Percentiles rank a stretch among this genome's conserved stretches.
phyloP scores from a whole-genome alignment of 805 yeast species.

The Soucietia sequanensis region DNA sequence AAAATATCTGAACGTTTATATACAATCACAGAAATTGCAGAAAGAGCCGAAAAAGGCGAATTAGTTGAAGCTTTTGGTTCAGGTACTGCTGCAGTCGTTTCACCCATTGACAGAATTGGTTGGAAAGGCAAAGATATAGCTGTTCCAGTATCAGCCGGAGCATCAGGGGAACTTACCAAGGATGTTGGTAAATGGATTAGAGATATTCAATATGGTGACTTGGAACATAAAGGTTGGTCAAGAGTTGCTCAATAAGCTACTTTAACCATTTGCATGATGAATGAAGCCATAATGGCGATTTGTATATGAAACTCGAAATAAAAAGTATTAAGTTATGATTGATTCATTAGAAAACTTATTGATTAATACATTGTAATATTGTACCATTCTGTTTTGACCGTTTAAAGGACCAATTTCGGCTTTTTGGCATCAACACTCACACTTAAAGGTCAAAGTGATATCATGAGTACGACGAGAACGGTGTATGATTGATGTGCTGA shows the following conservation, averaged over 20 bases:
- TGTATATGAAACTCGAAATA: no score
- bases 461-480: no score
- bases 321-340: no score
- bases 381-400: no score
- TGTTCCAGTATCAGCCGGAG: constrained; percentile 80
- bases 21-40: constrained; percentile 77
- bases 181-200: constrained; percentile 82
- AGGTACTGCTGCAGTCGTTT: constrained; percentile 96
- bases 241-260: constrained; percentile 28
- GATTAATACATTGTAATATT: no score
- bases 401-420: no score
- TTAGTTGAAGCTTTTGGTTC: constrained; percentile 94
- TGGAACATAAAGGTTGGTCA: constrained; percentile 58
- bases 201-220: constrained; percentile 86
- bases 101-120: constrained; percentile 87
- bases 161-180: constrained; percentile 79
- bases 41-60: constrained; percentile 75
- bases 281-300: no score
- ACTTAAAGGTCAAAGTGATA: no score
- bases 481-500: no score
- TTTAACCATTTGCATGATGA: no score
- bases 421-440: no score
- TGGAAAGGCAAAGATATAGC: constrained; percentile 69
- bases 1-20: constrained; percentile 76
- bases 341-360: no score